A percentile compares a stretch with the other conserved stretches of the same genome.
Evolutionary conservation across 1,139 yeast genomes (phyloP).

Genomic region (Candida glucosophila): DNA sequence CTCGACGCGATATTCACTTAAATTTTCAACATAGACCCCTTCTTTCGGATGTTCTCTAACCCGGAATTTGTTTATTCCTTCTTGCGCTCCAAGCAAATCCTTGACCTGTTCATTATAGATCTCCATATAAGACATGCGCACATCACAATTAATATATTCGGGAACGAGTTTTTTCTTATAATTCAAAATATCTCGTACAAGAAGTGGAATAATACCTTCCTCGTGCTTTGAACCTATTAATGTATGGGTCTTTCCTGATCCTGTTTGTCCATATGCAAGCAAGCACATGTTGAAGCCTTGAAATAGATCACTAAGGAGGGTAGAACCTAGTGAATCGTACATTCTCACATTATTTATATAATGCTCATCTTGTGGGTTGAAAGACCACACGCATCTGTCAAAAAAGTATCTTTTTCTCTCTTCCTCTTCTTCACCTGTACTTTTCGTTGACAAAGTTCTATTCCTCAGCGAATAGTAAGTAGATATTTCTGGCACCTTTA

Average conservation of each 20-base stretch:
- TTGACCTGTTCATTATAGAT: conserved; percentile 66
- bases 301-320: conserved; percentile 53
- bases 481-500: no score
- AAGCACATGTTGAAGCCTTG: conserved; percentile 69
- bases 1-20: conserved; percentile 40
- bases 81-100: conserved; percentile 36
- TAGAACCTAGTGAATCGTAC: conserved; percentile 47
- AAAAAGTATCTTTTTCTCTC: conserved; percentile 34
- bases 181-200: conserved; percentile 46
- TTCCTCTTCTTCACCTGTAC: no score
- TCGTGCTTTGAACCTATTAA: conserved; percentile 55
- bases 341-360: conserved; percentile 43
- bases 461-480: no score
- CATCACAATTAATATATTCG: conserved; percentile 41
- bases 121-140: conserved; percentile 57
- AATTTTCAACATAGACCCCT: conserved; percentile 66
- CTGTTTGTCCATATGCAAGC: conserved; percentile 74
- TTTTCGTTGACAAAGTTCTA: no score
- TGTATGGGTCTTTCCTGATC: conserved; percentile 63
- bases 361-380: conserved; percentile 20
- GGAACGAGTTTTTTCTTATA: conserved; percentile 30
- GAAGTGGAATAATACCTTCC: conserved; percentile 55
- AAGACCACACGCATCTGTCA: conserved; percentile 57
- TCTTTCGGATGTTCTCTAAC: conserved; percentile 53
- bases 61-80: conserved; percentile 15